Base-by-base conservation (phyloP, 345 rosid species). In the Arabidopsis suecica region DNA sequence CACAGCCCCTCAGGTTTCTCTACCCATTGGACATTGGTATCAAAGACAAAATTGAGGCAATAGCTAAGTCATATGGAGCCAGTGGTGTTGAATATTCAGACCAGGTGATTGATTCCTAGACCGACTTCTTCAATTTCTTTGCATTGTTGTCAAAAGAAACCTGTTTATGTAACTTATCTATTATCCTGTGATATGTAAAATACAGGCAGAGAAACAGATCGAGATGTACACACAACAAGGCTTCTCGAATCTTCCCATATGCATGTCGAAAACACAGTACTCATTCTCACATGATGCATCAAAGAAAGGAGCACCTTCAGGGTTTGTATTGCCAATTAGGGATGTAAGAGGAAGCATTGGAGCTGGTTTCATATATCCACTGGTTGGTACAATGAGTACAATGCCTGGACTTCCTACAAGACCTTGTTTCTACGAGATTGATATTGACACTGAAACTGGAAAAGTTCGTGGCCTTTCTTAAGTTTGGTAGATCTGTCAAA, bases 321-420 rank as follows among this genome's bases (percentile, higher is more conserved):
- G 98, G 53, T 95, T 95, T 60, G 77, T 82, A 67, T 77, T 95
- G 30, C 99, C 98, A 0, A 89, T 95, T 78, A 83, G 98, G 63
- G 98, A 95, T 68, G 99, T 92, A 48, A 83, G 98, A 81, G 99
- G 90, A 47, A 95, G 98, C 86, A 89, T 95, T 14, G 97, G 99
- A 34, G 98, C 99, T 45, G 98, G 97, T 23, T 95, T 95, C 82
- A 95, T 95, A 18, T 95, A 92, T 72, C 99, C 99, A 50, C 54
- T 92, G 50, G 99, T 95, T 5, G 99, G 98, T 64, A 93, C 97
- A 2, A 89, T 93, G 97, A 90, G 98, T 75, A 90, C 99, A 18
- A 95, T 92, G 99, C 98, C 98, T 8, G 98, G 99, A 63, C 96
- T 95, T 61, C 98, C 98, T 2, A 95, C 99, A 49, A 86, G 99